These are phyloP conservation scores for Aeminium ludgeri DNA, from an alignment of 495 filamentous ascomycete species.

Conservation along the genomic window DNA sequence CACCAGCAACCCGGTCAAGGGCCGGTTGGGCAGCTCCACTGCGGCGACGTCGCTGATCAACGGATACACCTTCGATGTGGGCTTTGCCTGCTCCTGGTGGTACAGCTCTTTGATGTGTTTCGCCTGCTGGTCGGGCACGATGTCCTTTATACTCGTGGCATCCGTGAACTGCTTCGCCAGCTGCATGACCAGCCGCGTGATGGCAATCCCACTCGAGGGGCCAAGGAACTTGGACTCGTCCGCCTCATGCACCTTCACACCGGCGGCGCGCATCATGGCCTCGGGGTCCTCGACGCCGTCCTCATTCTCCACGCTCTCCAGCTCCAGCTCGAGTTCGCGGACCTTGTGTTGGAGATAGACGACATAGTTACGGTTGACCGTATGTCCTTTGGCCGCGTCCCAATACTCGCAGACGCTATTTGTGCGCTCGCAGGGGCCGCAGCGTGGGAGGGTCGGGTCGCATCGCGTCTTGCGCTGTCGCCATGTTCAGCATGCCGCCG, in stretches of 20 bases:
- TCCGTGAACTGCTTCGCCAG: constrained; percentile 78
- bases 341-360: constrained; percentile 72
- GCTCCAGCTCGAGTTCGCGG: constrained; percentile 56
- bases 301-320: constrained; percentile 41
- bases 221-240: constrained; percentile 81
- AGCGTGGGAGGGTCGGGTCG: constrained; percentile 76
- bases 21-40: constrained; percentile 45
- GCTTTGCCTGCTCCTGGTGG: constrained; percentile 38
- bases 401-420: constrained; percentile 84
- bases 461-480: constrained; percentile 87
- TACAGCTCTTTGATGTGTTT: constrained; percentile 41
- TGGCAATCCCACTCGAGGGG: constrained; percentile 81
- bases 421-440: constrained; percentile 80
- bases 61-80: constrained; percentile 55
- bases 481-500: background rate
- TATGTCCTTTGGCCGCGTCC: constrained; percentile 62
- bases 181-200: constrained; percentile 86
- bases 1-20: constrained; percentile 53
- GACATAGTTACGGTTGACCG: constrained; percentile 71
- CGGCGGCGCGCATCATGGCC: constrained; percentile 64
- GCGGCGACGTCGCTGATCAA: constrained; percentile 62
- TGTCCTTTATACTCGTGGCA: constrained; percentile 68
- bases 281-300: constrained; percentile 53
- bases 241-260: constrained; percentile 62
- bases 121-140: constrained; percentile 55